Percentiles rank a stretch among this genome's conserved stretches.
These are phyloP conservation scores for Hypoxylon sp. DNA, from an alignment of 2,329 filamentous ascomycete species.

Conservation along the genomic window DNA sequence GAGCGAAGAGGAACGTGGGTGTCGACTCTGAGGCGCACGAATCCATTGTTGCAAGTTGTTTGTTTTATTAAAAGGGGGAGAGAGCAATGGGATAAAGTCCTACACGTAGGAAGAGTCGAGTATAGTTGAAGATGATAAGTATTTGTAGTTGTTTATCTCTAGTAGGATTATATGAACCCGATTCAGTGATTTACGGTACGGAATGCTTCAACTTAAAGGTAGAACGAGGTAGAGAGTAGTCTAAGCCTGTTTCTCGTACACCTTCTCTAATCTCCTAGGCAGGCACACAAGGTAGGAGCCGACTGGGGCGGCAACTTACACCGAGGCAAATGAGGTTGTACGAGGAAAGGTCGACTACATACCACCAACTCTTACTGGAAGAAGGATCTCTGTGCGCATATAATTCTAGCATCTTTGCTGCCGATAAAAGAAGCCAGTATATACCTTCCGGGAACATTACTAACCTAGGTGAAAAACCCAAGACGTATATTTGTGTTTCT, in stretches of 20 bases:
- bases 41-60: too few relatives aligned
- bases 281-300: background rate
- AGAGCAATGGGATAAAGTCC: background rate
- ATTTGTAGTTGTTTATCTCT: background rate
- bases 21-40: too few relatives aligned
- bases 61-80: background rate
- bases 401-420: background rate
- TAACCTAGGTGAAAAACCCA: background rate
- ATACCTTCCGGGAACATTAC: background rate
- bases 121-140: background rate
- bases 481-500: constrained; percentile 7
- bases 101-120: too few relatives aligned
- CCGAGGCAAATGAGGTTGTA: background rate
- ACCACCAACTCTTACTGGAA: constrained; percentile 4
- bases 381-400: constrained; percentile 7
- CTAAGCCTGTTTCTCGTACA: background rate
- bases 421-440: background rate
- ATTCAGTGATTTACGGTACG: background rate
- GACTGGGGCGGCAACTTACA: background rate
- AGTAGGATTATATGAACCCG: background rate
- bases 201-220: background rate
- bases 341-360: constrained; percentile 19
- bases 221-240: background rate
- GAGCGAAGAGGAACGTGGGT: background rate
- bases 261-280: background rate